Percentiles rank a stretch among this genome's conserved stretches.
Conservation (phyloP, 306 rosid species). For the Echinosophora koreensis region DNA sequence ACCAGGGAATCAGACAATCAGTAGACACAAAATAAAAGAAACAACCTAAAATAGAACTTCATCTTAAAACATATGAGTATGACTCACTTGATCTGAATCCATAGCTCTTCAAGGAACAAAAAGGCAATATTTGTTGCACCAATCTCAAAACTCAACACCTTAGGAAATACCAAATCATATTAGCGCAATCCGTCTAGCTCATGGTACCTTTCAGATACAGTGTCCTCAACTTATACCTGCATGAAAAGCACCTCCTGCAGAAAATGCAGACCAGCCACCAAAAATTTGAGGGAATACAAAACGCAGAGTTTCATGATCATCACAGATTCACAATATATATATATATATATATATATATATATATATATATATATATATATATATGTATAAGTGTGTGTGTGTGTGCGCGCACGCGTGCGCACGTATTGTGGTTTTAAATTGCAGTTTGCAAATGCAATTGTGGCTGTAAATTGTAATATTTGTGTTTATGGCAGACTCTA, state of each 20-base stretch:
- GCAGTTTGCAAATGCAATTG: too few relatives aligned
- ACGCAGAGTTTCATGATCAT: neutral
- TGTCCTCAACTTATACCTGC: conserved; percentile 66
- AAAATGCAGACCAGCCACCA: conserved; percentile 41
- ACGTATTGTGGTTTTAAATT: too few relatives aligned
- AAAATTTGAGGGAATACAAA: conserved; percentile 24
- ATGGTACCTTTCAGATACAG: conserved; percentile 35
- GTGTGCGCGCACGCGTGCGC: too few relatives aligned
- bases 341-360: too few relatives aligned
- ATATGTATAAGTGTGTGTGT: too few relatives aligned
- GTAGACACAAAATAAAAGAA: conserved; percentile 12
- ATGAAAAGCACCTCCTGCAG: conserved; percentile 79
- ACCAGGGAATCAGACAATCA: neutral
- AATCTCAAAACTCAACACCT: conserved; percentile 88
- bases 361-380: too few relatives aligned
- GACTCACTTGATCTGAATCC: conserved; percentile 71
- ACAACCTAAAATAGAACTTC: conserved; percentile 21
- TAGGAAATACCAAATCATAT: conserved; percentile 39
- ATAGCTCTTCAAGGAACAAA: conserved; percentile 74
- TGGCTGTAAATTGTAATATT: too few relatives aligned
- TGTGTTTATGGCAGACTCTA: too few relatives aligned
- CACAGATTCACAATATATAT: too few relatives aligned
- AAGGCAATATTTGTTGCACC: conserved; percentile 74
- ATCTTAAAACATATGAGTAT: neutral
- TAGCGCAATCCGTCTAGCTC: conserved; percentile 27